A percentile compares a stretch with the other conserved stretches of the same genome.
Evolutionary conservation across 495 filamentous ascomycete species (phyloP).

Genomic region (Xylaria longipes): DNA sequence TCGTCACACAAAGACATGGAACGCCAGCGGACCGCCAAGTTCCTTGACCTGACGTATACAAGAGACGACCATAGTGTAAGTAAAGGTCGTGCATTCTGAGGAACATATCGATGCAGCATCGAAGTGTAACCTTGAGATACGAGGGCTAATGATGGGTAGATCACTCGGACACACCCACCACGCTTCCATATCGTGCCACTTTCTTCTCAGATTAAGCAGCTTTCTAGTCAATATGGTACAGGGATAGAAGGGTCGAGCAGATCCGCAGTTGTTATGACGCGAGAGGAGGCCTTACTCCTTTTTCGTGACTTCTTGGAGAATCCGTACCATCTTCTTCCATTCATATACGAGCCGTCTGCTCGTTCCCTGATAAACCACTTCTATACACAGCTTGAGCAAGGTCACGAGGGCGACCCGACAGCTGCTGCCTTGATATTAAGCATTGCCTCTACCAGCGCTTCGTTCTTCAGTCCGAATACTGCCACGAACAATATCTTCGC

Average conservation of each 20-base stretch:
- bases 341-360: constrained; percentile 48
- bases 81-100: not conserved
- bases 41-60: constrained; percentile 24
- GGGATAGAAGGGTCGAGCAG: not conserved
- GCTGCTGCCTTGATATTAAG: constrained; percentile 50
- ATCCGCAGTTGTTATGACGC: constrained; percentile 17
- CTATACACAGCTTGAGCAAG: constrained; percentile 33
- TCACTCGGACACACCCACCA: not conserved
- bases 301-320: constrained; percentile 52
- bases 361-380: constrained; percentile 45
- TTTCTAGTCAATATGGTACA: not conserved
- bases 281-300: constrained; percentile 48
- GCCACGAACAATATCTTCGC: constrained; percentile 36
- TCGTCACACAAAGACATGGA: constrained; percentile 18
- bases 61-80: constrained; percentile 20
- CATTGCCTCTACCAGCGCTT: constrained; percentile 51
- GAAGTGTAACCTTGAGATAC: not conserved
- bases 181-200: constrained; percentile 12
- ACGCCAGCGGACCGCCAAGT: constrained; percentile 18
- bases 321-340: constrained; percentile 49
- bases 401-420: constrained; percentile 9
- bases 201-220: constrained; percentile 16
- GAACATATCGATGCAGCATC: too few relatives aligned
- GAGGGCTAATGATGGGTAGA: not conserved
- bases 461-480: constrained; percentile 44